These are phyloP conservation scores for Saprolegnia diclina DNA, from an alignment of 352 stramenopile species.

Conservation along the genomic window DNA sequence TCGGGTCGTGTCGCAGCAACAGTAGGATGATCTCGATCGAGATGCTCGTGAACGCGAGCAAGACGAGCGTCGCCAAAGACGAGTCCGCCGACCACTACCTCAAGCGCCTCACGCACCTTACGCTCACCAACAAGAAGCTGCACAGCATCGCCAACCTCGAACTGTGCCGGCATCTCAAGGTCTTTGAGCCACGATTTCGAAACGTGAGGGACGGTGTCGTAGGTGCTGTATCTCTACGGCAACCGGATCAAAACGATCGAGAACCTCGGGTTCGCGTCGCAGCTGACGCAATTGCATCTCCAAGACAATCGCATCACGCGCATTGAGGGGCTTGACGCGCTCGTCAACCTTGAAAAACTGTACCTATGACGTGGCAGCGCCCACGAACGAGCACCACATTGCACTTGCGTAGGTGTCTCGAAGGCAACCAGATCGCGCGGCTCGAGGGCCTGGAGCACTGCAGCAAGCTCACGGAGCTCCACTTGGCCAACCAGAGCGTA, in stretches of 20 bases:
- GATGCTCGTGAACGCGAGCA: constrained; percentile 52
- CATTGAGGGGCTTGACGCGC: constrained; percentile 43
- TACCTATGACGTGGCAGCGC: constrained; percentile 18
- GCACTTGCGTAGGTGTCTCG: constrained; percentile 32
- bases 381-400: background rate
- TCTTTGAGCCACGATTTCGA: too few species aligned
- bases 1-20: constrained; percentile 13
- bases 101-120: constrained; percentile 64
- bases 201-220: too few species aligned
- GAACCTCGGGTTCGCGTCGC: constrained; percentile 39
- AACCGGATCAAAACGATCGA: constrained; percentile 57
- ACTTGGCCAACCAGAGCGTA: constrained; percentile 59
- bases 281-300: constrained; percentile 66
- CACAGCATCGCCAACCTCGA: background rate
- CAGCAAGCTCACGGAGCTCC: constrained; percentile 49
- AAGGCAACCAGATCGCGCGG: constrained; percentile 53
- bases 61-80: constrained; percentile 57
- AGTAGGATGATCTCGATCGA: constrained; percentile 42
- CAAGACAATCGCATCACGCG: constrained; percentile 57
- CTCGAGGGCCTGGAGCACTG: constrained; percentile 50
- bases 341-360: constrained; percentile 57
- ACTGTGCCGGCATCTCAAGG: constrained; percentile 14
- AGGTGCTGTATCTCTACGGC: constrained; percentile 73
- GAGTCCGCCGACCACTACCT: constrained; percentile 64
- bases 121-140: constrained; percentile 46